These are phyloP conservation scores for Suillus subaureus DNA, from an alignment of 768 basidiomycete genomes.

Conservation along the genomic window DNA sequence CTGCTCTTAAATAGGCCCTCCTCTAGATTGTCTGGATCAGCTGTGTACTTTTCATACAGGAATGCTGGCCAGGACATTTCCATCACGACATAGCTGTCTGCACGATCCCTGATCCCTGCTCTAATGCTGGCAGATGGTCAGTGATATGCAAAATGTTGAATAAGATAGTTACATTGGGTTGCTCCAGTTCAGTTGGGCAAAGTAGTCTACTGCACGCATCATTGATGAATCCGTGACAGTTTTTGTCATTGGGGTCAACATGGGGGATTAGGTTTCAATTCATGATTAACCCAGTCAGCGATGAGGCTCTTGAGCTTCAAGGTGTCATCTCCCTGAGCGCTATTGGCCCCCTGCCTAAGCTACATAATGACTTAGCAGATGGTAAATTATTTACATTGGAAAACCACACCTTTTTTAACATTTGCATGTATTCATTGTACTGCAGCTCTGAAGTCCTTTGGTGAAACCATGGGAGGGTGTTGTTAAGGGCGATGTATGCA, in stretches of 20 bases:
- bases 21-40: background rate
- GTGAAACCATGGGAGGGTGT: background rate
- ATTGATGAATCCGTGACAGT: background rate
- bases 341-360: too few relatives aligned
- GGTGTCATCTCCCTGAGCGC: too few relatives aligned
- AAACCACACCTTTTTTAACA: too few relatives aligned
- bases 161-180: background rate
- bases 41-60: background rate
- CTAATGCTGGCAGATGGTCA: background rate
- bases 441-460: too few relatives aligned
- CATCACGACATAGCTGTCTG: background rate
- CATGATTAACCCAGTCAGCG: background rate
- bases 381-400: too few relatives aligned
- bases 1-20: background rate
- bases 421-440: too few relatives aligned
- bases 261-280: background rate
- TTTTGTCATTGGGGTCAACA: background rate
- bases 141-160: too few relatives aligned
- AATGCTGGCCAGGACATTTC: background rate
- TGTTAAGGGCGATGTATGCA: background rate
- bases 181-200: background rate
- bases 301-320: background rate
- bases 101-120: background rate
- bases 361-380: too few relatives aligned
- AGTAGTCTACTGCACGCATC: background rate